These are phyloP conservation scores for Mitragyna speciosa DNA, from an alignment of 257 asterid species.

Conservation along the genomic window DNA sequence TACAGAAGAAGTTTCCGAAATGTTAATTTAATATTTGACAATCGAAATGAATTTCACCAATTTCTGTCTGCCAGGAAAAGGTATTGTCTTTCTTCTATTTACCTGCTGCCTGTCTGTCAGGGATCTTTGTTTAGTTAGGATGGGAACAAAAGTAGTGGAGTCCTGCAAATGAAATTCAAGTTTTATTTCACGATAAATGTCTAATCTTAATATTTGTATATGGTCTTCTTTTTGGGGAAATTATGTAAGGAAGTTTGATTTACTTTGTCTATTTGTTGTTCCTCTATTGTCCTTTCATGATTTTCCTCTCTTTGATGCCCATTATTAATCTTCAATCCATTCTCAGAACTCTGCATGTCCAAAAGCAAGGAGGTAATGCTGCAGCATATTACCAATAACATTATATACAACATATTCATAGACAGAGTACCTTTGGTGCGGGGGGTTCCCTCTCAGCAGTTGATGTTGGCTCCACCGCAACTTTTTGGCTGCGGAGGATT, in stretches of 20 bases:
- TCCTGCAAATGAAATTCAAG: constrained; percentile 48
- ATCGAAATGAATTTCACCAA: neutral
- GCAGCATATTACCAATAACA: neutral
- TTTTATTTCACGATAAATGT: constrained; percentile 4
- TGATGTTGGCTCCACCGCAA: constrained; percentile 46
- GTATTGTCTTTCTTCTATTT: constrained; percentile 19
- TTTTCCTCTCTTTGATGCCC: constrained; percentile 39
- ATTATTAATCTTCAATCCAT: constrained; percentile 43
- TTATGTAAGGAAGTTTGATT: constrained; percentile 26
- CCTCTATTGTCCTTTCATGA: constrained; percentile 38
- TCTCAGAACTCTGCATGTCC: constrained; percentile 45
- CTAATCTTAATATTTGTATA: neutral
- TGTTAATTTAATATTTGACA: neutral
- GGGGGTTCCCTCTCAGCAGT: constrained; percentile 36
- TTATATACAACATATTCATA: neutral
- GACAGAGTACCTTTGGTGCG: constrained; percentile 44
- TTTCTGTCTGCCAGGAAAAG: neutral
- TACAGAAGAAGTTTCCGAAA: neutral
- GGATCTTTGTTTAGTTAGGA: constrained; percentile 77
- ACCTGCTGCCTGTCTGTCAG: constrained; percentile 91
- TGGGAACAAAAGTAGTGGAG: constrained; percentile 38
- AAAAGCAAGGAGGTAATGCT: constrained; percentile 3
- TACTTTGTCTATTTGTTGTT: constrained; percentile 50
- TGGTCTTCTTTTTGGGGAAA: constrained; percentile 10
- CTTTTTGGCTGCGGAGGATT: constrained; percentile 53